phyloP scores from a whole-genome alignment of 2,329 filamentous ascomycete genomes.

The Aspergillus sp. region DNA sequence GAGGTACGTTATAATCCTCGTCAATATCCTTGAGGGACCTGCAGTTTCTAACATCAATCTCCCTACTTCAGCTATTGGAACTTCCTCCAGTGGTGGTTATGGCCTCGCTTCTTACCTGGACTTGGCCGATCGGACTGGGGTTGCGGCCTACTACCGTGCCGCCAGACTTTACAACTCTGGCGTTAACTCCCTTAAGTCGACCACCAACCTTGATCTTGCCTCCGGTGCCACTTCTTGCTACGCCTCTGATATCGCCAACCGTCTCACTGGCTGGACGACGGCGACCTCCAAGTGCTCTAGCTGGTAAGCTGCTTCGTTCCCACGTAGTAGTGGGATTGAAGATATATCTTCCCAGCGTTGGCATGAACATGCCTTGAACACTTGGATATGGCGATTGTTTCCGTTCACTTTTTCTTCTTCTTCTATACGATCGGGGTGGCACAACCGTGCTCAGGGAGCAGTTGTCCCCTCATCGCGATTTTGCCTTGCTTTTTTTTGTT shows the following conservation, averaged over 20 bases:
- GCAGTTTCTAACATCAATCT: neutral
- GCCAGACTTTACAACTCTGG: conserved; percentile 48
- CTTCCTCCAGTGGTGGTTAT: conserved; percentile 27
- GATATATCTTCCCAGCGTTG: neutral
- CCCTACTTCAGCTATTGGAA: conserved; percentile 30
- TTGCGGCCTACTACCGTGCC: conserved; percentile 32
- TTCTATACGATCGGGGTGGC: neutral
- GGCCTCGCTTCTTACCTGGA: conserved; percentile 39
- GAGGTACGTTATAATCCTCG: conserved; percentile 16
- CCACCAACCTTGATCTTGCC: conserved; percentile 32
- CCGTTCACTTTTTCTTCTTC: too few species aligned
- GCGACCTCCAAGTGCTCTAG: conserved; percentile 17
- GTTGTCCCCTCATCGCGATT: neutral
- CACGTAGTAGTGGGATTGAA: neutral
- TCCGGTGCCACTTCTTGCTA: conserved; percentile 31
- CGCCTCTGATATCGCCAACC: conserved; percentile 31
- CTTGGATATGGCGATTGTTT: too few species aligned
- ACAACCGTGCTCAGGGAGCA: neutral
- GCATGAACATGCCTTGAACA: neutral
- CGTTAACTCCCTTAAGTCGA: conserved; percentile 25
- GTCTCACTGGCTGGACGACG: conserved; percentile 28
- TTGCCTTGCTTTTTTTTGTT: neutral
- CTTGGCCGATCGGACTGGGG: conserved; percentile 27
- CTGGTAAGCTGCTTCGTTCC: neutral
- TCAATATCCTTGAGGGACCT: too few species aligned